Evolutionary conservation across 495 filamentous ascomycete genomes (phyloP).

Genomic region (Saxophila tyrrhenica): DNA sequence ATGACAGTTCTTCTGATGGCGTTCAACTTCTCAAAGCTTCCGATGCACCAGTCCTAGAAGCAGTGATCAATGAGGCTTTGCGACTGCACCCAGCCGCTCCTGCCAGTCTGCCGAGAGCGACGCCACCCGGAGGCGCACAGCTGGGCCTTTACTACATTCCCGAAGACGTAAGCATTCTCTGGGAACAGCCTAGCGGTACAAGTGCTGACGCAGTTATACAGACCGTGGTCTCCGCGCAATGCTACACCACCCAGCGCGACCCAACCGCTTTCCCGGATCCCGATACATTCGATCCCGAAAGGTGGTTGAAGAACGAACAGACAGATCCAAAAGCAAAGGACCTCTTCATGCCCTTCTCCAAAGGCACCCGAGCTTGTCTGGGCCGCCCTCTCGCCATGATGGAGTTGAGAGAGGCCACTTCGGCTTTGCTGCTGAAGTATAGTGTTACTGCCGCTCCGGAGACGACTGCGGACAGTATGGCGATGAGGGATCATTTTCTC

Average conservation of each 20-base stretch:
- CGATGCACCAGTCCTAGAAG: conserved; percentile 32
- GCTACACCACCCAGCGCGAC: conserved; percentile 34
- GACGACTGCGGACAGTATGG: background rate
- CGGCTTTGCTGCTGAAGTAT: background rate
- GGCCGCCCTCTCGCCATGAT: conserved; percentile 41
- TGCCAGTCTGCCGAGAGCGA: conserved; percentile 33
- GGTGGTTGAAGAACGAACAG: conserved; percentile 38
- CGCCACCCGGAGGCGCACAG: conserved; percentile 35
- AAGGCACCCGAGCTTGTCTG: conserved; percentile 33
- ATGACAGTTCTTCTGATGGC: conserved; percentile 1
- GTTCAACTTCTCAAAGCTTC: conserved; percentile 13
- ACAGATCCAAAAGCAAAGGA: conserved; percentile 31
- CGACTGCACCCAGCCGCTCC: conserved; percentile 41
- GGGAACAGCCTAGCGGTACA: too few species aligned
- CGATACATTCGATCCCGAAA: conserved; percentile 41
- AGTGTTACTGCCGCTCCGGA: background rate
- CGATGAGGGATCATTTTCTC: conserved; percentile 7
- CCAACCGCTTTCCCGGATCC: conserved; percentile 25
- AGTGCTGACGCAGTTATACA: conserved; percentile 26
- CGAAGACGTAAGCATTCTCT: conserved; percentile 31
- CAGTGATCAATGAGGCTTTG: conserved; percentile 45
- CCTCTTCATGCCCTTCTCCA: conserved; percentile 41
- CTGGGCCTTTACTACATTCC: conserved; percentile 37
- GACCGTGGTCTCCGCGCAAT: background rate
- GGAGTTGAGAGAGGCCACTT: conserved; percentile 25